phyloP scores from a whole-genome alignment of 2,329 filamentous ascomycete species.

The Cylindrodendrum hubeiense region DNA sequence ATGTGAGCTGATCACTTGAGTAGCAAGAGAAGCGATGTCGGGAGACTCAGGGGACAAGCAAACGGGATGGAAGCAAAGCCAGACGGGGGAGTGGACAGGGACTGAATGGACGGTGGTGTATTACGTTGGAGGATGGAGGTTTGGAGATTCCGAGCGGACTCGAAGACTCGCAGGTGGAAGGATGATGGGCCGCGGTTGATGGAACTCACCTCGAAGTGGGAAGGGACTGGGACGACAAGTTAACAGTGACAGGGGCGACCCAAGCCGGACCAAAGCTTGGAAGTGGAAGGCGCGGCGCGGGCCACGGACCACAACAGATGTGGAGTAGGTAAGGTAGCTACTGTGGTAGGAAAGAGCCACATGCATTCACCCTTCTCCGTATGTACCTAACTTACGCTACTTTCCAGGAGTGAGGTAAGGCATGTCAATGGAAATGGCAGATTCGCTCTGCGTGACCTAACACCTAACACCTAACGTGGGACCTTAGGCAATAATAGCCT shows the following conservation, averaged over 20 bases:
- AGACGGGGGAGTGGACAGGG: not conserved
- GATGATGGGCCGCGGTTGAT: slow-evolving; percentile 1
- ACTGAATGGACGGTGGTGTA: not conserved
- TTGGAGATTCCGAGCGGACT: not conserved
- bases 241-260: slow-evolving; percentile 18
- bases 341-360: slow-evolving; percentile 1
- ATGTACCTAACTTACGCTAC: not conserved
- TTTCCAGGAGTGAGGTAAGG: not conserved
- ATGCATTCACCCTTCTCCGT: slow-evolving; percentile 13
- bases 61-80: not conserved
- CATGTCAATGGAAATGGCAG: not conserved
- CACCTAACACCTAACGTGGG: too few relatives aligned
- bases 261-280: slow-evolving; percentile 6
- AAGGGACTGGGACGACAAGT: slow-evolving; percentile 17
- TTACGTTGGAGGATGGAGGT: slow-evolving; percentile 5
- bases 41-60: not conserved
- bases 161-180: not conserved
- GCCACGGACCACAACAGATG: slow-evolving; percentile 13
- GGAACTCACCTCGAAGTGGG: slow-evolving; percentile 5
- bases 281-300: slow-evolving; percentile 5
- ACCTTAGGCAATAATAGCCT: slow-evolving; percentile 32
- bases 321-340: slow-evolving; percentile 23
- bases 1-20: slow-evolving; percentile 19
- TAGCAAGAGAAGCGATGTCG: not conserved
- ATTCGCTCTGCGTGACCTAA: not conserved